Base-by-base conservation (phyloP, 1,139 yeast species). In the Scheffersomyces quercinus region DNA sequence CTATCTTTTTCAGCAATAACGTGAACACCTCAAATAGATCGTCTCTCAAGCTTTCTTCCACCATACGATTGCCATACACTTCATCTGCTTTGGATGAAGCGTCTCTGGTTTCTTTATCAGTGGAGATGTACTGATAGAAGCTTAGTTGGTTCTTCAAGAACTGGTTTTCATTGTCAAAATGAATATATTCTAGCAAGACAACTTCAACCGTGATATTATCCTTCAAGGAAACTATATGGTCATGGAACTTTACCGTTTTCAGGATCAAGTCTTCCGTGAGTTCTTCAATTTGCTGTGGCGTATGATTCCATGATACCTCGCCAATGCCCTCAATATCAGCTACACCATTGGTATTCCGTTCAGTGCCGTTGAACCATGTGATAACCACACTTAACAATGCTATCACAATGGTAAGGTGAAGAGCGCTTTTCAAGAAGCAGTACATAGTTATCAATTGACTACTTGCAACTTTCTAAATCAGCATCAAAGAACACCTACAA, bases 51-150 rank as follows among this genome's bases (percentile, higher is more conserved):
- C 78, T 75, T 28, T 85, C 75, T 52, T 85, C 95, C 54, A 87
- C 83, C 10, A 74, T 65, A 52, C 71, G 79, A 37, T 81, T 77
- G 41, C 79, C 75, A 36, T 85, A 62, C 43, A 71, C 56, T 58
- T 82, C 79, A 48, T 82, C 85, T 1, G 88, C 85, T 49, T 78
- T 70, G 36, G 77, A 75, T 2, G 91, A 81, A 3, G 90, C 89
- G 49, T 85, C 88, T 55, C 96, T 77, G 29, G 86, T 58, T 10
- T 65, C 79, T 54, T 83, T 79, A 50, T 77, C 73, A 9, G 81
- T 56, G 3, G 91, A 83, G 14, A 88, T 91, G 52, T 83, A 81
- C 62, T 82, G 88, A 56, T 80, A 82, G 58, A 88, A 87, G 5
- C 82, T 68, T 51, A 85, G 58, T 52, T 77, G 83, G 51, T 73